phyloP scores from a whole-genome alignment of 2,329 filamentous ascomycete species.

The Claviceps sp. region DNA sequence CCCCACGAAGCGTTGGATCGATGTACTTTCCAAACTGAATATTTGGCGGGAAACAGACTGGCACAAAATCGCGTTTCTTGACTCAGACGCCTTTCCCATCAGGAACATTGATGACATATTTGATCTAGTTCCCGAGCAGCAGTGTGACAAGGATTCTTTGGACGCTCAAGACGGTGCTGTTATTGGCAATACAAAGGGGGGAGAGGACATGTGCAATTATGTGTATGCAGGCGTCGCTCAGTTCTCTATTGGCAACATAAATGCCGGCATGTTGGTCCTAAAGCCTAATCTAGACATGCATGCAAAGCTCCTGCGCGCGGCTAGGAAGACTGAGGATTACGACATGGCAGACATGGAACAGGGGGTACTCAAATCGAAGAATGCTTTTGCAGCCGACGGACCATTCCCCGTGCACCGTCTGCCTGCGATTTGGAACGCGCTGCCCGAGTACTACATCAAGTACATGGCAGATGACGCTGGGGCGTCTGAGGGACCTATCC shows the following conservation, averaged over 20 bases:
- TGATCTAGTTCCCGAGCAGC: not conserved
- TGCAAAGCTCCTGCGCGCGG: conserved; percentile 1
- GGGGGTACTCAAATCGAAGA: conserved; percentile 1
- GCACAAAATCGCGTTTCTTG: conserved; percentile 1
- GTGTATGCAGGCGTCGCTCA: conserved; percentile 2
- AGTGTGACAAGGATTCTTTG: not conserved
- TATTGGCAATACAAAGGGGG: not conserved
- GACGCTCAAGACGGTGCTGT: not conserved
- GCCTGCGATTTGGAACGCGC: not conserved
- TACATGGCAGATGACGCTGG: not conserved
- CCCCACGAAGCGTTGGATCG: conserved; percentile 2
- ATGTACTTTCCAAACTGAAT: conserved; percentile 2
- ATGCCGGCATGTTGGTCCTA: conserved; percentile 2
- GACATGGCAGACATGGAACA: conserved; percentile 1
- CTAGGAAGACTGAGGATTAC: not conserved
- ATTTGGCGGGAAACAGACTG: conserved; percentile 1
- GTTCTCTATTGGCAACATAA: conserved; percentile 2
- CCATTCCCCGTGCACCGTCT: conserved; percentile 1
- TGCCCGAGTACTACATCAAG: conserved; percentile 1
- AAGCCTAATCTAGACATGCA: conserved; percentile 3
- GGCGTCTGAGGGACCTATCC: not conserved
- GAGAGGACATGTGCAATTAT: conserved; percentile 1
- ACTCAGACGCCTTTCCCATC: conserved; percentile 2
- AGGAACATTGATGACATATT: conserved; percentile 1
- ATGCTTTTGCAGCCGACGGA: conserved; percentile 2